These are phyloP conservation scores for Buxus sempervirens DNA, from an alignment of 164 flowering plant genomes.

Conservation along the genomic window DNA sequence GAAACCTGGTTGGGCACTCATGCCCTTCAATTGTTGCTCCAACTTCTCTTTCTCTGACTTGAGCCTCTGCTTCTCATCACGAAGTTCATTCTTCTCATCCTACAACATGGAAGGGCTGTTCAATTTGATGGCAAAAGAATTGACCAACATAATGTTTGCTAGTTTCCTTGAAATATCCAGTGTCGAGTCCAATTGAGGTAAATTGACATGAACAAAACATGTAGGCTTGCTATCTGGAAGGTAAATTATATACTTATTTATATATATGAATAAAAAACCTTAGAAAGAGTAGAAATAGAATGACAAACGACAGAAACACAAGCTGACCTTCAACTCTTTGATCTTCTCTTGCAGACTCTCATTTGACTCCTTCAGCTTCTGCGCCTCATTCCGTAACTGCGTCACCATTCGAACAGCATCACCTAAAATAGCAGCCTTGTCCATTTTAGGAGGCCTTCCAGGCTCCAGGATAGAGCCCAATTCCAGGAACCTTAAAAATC, in stretches of 20 bases:
- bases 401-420: slow-evolving; percentile 87
- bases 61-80: slow-evolving; percentile 85
- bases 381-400: slow-evolving; percentile 70
- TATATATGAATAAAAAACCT: no score
- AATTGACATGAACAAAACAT: neutral
- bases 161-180: neutral
- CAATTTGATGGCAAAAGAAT: neutral
- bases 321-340: slow-evolving; percentile 75
- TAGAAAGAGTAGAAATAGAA: neutral
- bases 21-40: slow-evolving; percentile 70
- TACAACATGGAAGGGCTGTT: slow-evolving; percentile 16
- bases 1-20: slow-evolving; percentile 57
- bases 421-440: slow-evolving; percentile 76
- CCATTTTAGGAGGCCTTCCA: slow-evolving; percentile 83
- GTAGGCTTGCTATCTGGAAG: no score
- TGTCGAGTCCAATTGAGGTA: neutral
- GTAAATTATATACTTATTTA: no score
- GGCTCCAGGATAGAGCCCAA: slow-evolving; percentile 78
- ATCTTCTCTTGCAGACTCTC: slow-evolving; percentile 73
- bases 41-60: slow-evolving; percentile 83
- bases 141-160: neutral
- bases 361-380: slow-evolving; percentile 81
- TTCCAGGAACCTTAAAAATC: slow-evolving; percentile 67
- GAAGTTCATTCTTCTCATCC: slow-evolving; percentile 90
- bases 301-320: neutral